phyloP scores from a whole-genome alignment of 345 rosid species.

The Eucalyptus marginata region DNA sequence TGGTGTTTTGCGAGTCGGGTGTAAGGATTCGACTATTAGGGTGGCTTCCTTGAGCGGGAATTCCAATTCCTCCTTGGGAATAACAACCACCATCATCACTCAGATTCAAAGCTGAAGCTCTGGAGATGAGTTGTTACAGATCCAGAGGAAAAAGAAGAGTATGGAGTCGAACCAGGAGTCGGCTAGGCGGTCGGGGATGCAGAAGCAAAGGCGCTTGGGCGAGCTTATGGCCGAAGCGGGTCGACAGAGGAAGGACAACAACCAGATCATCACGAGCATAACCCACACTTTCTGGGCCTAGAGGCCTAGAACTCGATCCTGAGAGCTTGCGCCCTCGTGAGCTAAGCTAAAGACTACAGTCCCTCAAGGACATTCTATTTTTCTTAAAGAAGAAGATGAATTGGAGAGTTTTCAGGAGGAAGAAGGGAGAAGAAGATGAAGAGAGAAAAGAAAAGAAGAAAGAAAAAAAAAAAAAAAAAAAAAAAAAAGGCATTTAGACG shows the following conservation, averaged over 20 bases:
- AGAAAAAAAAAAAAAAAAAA: fast-evolving
- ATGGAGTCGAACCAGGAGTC: slow-evolving; percentile 77
- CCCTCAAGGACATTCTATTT: not conserved
- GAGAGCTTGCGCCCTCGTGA: too few relatives aligned
- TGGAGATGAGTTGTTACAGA: slow-evolving; percentile 37
- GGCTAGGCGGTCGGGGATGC: slow-evolving; percentile 70
- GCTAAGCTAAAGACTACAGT: too few relatives aligned
- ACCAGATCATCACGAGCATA: slow-evolving; percentile 28
- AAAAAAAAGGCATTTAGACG: not conserved
- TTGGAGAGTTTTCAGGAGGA: not conserved
- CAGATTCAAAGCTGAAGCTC: slow-evolving; percentile 33
- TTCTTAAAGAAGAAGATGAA: not conserved
- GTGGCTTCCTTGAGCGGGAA: slow-evolving; percentile 63
- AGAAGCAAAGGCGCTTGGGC: slow-evolving; percentile 68
- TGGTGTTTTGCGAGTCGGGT: not conserved
- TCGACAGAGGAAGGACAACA: slow-evolving; percentile 38
- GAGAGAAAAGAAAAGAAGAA: not conserved
- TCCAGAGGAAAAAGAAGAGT: slow-evolving; percentile 67
- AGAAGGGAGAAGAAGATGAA: not conserved
- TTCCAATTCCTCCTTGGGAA: slow-evolving; percentile 7
- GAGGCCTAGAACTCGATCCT: too few relatives aligned
- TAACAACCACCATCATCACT: not conserved
- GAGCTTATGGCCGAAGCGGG: slow-evolving; percentile 49
- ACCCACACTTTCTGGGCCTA: slow-evolving; percentile 4
- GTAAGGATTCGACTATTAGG: not conserved